Percentiles rank a stretch among this genome's conserved stretches.
Evolutionary conservation across 805 yeast species (phyloP).

Genomic region (Schwanniomyces yamadae): DNA sequence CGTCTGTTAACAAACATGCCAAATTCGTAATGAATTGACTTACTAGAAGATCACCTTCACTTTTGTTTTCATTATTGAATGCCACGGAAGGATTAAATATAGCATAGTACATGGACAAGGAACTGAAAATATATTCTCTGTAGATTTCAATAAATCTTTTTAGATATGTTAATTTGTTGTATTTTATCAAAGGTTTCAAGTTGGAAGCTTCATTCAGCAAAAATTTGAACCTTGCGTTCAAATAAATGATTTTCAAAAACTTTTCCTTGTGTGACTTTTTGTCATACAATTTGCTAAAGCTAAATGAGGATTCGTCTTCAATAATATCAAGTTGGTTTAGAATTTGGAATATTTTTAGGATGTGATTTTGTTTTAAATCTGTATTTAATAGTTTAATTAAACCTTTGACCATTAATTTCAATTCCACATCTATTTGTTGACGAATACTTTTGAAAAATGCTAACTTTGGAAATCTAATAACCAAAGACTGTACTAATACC

Average conservation of each 20-base stretch:
- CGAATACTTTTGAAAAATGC: slow-evolving; percentile 51
- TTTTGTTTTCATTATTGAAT: slow-evolving; percentile 13
- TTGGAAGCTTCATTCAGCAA: slow-evolving; percentile 60
- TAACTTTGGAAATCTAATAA: slow-evolving; percentile 65
- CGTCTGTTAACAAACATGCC: slow-evolving; percentile 22
- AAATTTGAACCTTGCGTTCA: slow-evolving; percentile 68
- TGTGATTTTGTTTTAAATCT: slow-evolving; percentile 72
- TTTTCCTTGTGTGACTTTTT: slow-evolving; percentile 13
- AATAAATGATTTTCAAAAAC: slow-evolving; percentile 51
- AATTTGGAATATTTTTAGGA: slow-evolving; percentile 76
- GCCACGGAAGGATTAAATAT: slow-evolving; percentile 46
- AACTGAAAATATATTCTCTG: slow-evolving; percentile 77
- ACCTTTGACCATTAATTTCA: slow-evolving; percentile 66
- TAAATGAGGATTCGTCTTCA: slow-evolving; percentile 2
- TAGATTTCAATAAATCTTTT: slow-evolving; percentile 81
- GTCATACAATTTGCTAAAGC: not conserved
- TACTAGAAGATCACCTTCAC: slow-evolving; percentile 21
- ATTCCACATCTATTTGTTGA: slow-evolving; percentile 51
- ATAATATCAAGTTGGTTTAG: slow-evolving; percentile 57
- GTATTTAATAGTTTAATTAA: slow-evolving; percentile 69
- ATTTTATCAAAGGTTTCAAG: slow-evolving; percentile 53
- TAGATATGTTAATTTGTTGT: slow-evolving; percentile 58
- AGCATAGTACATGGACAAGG: slow-evolving; percentile 64
- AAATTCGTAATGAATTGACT: slow-evolving; percentile 31
- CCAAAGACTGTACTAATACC: slow-evolving; percentile 65